Conservation (phyloP, 169 alveolate species). For the Plasmodium cynomolgi region DNA sequence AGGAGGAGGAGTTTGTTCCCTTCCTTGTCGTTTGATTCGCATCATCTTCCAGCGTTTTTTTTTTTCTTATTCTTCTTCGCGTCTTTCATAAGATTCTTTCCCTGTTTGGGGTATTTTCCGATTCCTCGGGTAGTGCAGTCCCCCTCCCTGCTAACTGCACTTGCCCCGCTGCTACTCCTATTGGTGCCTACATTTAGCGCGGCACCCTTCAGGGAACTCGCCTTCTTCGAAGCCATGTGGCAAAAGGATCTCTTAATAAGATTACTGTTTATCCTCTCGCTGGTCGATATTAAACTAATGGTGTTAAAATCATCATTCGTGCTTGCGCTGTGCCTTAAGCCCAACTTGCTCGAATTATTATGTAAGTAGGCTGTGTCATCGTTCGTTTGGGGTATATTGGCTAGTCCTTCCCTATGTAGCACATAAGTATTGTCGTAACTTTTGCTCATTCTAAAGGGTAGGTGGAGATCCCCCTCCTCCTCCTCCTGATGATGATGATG, state of each 20-base stretch:
- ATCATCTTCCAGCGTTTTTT: neutral
- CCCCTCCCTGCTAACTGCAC: neutral
- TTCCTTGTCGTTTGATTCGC: neutral
- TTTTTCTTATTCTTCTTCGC: neutral
- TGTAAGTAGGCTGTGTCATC: neutral
- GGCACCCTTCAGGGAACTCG: neutral
- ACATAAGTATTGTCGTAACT: neutral
- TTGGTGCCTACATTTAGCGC: neutral
- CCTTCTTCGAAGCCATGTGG: neutral
- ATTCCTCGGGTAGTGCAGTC: too few relatives aligned
- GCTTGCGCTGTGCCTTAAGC: neutral
- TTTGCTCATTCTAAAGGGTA: neutral
- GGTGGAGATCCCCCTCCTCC: neutral
- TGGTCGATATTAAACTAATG: neutral
- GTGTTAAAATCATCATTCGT: neutral
- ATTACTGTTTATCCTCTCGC: neutral
- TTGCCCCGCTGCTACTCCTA: neutral
- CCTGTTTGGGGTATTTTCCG: neutral
- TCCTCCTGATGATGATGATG: too few relatives aligned
- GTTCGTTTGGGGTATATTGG: neutral
- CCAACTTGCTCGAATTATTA: neutral
- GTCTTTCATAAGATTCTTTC: neutral
- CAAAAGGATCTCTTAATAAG: constrained; percentile 1
- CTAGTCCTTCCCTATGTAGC: neutral
- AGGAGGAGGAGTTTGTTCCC: neutral